Conservation (phyloP, 2,329 filamentous ascomycete genomes). For the Blumeria graminis region DNA sequence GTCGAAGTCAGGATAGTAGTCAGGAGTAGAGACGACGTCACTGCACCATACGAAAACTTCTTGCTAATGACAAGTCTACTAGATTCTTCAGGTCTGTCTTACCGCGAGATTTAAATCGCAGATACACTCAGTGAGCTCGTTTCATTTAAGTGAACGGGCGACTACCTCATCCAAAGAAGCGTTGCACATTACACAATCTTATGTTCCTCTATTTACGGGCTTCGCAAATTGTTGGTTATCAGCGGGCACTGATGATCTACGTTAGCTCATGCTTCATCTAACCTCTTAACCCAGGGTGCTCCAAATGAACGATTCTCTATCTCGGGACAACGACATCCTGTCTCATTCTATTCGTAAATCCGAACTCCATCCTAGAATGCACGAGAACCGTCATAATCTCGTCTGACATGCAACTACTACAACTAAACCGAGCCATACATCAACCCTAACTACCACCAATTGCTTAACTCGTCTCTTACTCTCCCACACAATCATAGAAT, state of each 20-base stretch:
- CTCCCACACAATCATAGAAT: too few species aligned
- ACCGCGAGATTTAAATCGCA: slow-evolving; percentile 8
- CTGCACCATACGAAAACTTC: slow-evolving; percentile 15
- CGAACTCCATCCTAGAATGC: slow-evolving; percentile 15
- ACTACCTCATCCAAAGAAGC: too few species aligned
- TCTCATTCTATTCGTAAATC: slow-evolving; percentile 15
- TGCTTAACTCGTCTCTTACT: too few species aligned
- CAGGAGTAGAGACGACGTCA: slow-evolving; percentile 12
- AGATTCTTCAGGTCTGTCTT: slow-evolving; percentile 12
- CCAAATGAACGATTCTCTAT: slow-evolving; percentile 10
- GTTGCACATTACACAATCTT: background rate
- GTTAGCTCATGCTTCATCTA: slow-evolving; percentile 8
- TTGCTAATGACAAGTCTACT: slow-evolving; percentile 19
- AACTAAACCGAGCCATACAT: background rate
- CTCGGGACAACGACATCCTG: slow-evolving; percentile 16
- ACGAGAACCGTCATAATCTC: slow-evolving; percentile 19
- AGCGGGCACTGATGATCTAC: slow-evolving; percentile 11
- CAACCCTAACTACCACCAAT: too few species aligned
- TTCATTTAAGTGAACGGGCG: slow-evolving; percentile 8
- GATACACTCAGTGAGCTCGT: slow-evolving; percentile 17
- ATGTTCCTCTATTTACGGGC: slow-evolving; percentile 15
- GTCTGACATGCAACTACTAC: slow-evolving; percentile 17
- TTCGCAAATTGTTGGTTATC: slow-evolving; percentile 18
- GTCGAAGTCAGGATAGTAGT: slow-evolving; percentile 51
- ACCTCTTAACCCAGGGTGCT: background rate